A percentile compares a stretch with the other conserved stretches of the same genome.
phyloP scores from a whole-genome alignment of 1,139 yeast genomes.

The Suzukiozyma palmioleophila region DNA sequence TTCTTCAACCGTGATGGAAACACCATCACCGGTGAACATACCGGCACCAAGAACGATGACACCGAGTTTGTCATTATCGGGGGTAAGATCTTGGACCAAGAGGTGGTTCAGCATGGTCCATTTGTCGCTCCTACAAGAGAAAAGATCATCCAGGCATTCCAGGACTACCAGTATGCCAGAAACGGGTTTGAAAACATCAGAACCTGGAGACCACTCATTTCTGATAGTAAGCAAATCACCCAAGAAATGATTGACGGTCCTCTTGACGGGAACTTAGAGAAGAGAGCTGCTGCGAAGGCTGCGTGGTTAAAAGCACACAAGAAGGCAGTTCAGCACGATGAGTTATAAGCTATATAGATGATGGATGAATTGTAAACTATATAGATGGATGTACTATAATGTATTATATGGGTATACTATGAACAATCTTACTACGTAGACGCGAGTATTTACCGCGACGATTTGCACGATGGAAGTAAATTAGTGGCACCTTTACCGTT shows the following conservation, averaged over 20 bases:
- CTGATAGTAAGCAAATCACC: slow-evolving; percentile 49
- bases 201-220: slow-evolving; percentile 64
- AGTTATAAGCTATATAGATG: too few species aligned
- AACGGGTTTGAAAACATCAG: slow-evolving; percentile 74
- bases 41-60: slow-evolving; percentile 19
- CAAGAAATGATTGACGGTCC: slow-evolving; percentile 40
- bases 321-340: slow-evolving; percentile 4
- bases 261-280: slow-evolving; percentile 31
- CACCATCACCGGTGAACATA: slow-evolving; percentile 39
- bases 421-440: too few species aligned
- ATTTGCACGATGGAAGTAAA: too few species aligned
- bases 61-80: slow-evolving; percentile 68
- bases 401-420: too few species aligned
- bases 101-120: slow-evolving; percentile 85
- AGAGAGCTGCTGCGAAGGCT: slow-evolving; percentile 26
- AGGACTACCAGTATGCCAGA: slow-evolving; percentile 61
- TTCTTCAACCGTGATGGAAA: slow-evolving; percentile 70
- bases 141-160: slow-evolving; percentile 62
- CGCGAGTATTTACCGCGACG: too few species aligned
- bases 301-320: slow-evolving; percentile 19
- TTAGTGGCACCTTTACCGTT: too few species aligned
- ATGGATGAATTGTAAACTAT: too few species aligned
- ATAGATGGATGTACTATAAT: slow-evolving; percentile 4
- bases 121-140: slow-evolving; percentile 69
- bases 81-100: slow-evolving; percentile 74